phyloP scores from a whole-genome alignment of 2,329 filamentous ascomycete species.

The Tolypocladium pustulatum region DNA sequence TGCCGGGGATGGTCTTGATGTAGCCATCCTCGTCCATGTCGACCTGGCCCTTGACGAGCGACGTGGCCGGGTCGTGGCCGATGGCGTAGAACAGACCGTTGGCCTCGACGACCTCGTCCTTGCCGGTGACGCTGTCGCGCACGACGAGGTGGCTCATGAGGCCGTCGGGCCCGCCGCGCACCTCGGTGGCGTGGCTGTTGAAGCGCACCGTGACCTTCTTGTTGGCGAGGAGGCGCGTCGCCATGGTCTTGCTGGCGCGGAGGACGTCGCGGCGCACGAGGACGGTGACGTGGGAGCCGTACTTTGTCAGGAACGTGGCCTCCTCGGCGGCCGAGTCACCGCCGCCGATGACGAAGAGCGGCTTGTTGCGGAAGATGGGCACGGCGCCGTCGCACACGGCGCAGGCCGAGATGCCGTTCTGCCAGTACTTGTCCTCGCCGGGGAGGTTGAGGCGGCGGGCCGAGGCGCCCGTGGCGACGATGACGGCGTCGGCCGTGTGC shows the following conservation, averaged over 20 bases:
- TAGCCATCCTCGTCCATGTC: conserved; percentile 86
- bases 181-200: conserved; percentile 71
- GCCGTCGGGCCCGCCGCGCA: conserved; percentile 74
- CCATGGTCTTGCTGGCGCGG: conserved; percentile 86
- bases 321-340: conserved; percentile 97
- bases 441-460: conserved; percentile 71
- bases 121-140: conserved; percentile 65
- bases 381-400: conserved; percentile 96
- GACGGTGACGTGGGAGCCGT: conserved; percentile 88
- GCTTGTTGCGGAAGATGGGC: conserved; percentile 95
- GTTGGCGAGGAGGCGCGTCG: conserved; percentile 68
- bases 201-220: conserved; percentile 87
- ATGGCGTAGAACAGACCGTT: conserved; percentile 96
- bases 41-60: conserved; percentile 83
- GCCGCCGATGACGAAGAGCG: conserved; percentile 88
- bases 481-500: conserved; percentile 83
- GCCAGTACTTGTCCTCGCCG: conserved; percentile 95
- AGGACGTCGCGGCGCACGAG: conserved; percentile 81
- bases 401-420: conserved; percentile 90
- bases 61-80: conserved; percentile 87
- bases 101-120: conserved; percentile 75
- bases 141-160: conserved; percentile 83
- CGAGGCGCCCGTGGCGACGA: conserved; percentile 91
- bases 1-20: conserved; percentile 79
- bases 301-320: conserved; percentile 95